phyloP scores from a whole-genome alignment of 1,139 yeast genomes.

The Saccharomycopsis hybrid region DNA sequence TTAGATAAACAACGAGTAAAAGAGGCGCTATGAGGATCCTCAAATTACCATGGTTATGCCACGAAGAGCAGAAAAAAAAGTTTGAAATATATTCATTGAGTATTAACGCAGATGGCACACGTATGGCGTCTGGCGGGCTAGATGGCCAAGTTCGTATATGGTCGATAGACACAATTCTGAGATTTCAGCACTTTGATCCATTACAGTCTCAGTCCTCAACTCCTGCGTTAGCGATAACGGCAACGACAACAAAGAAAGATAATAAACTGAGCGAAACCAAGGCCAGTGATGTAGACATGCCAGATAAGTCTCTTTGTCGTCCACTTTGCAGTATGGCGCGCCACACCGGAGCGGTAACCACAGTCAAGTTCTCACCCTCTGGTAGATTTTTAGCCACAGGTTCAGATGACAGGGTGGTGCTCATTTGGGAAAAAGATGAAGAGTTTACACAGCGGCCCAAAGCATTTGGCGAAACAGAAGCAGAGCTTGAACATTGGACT shows the following conservation, averaged over 20 bases:
- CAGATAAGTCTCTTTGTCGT: constrained; percentile 17
- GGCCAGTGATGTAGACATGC: not conserved
- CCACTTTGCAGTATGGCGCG: constrained; percentile 78
- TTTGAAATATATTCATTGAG: constrained; percentile 83
- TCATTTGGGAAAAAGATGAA: constrained; percentile 91
- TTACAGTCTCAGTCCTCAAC: no score
- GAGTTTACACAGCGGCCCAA: constrained; percentile 33
- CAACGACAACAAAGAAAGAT: constrained; percentile 1
- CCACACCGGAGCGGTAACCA: constrained; percentile 91
- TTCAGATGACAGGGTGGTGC: constrained; percentile 84
- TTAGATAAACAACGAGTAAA: no score
- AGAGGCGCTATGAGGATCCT: constrained; percentile 52
- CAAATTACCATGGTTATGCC: constrained; percentile 82
- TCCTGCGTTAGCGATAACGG: no score
- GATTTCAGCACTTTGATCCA: constrained; percentile 27
- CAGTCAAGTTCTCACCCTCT: constrained; percentile 86
- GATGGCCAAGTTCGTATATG: constrained; percentile 93
- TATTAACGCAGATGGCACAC: constrained; percentile 71
- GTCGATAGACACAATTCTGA: constrained; percentile 59
- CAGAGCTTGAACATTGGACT: constrained; percentile 86
- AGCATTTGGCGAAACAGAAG: constrained; percentile 49
- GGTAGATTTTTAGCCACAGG: constrained; percentile 91
- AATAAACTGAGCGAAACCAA: constrained; percentile 11
- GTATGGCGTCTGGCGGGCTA: constrained; percentile 91
- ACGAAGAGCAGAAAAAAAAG: constrained; percentile 69